Evolutionary conservation across 331 rosid genomes (phyloP), one percentile per base, ranked within the genome.

Genomic region (Telfairia occidentalis): DNA sequence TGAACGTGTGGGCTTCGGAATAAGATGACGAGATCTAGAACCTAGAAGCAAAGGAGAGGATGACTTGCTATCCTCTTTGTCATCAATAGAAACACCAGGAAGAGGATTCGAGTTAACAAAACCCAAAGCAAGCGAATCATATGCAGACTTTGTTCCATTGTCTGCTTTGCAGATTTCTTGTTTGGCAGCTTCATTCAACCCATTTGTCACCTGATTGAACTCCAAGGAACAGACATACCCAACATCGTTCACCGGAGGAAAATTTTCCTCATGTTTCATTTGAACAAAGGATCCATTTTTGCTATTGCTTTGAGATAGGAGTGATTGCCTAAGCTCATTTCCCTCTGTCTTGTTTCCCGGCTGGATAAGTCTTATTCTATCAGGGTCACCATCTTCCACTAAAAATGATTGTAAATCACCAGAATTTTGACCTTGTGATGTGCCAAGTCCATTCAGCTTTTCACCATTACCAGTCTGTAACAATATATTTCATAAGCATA

Each of bases 1-100:
- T 77, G 96, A 88, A 86, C 90, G 89, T 45, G 98, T 92, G 50
- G 96, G 93, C 80, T 86, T 95, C 13, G 96, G 97, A 80, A 90
- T 83, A 73, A 88, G 89, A 81, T 88, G 92, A 74, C 91, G 88
- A 80, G 98, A 88, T 82, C 96, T 91, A 40, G 84, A 70, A 28
- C 92, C 96, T 34, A 78, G 87, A 80, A 86, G 67, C 78, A 89
- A 81, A 65, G 89, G 78, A 78, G 92, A 75, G 53, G 91, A 75
- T 77, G 86, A 49, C 82, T 85, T 86, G 75, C 86, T 76, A 53
- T 81, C 90, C 79, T 91, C 96, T 76, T 86, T 87, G 77, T 89
- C 96, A 79, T 89, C 92, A 69, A 81, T 73, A 71, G 80, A 23
- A 53, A 83, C 85, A 77, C 79, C 72, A 18, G 82, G 79, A 75